phyloP scores from a whole-genome alignment of 176 grass and related monocot genomes.

The Phragmites australis region DNA sequence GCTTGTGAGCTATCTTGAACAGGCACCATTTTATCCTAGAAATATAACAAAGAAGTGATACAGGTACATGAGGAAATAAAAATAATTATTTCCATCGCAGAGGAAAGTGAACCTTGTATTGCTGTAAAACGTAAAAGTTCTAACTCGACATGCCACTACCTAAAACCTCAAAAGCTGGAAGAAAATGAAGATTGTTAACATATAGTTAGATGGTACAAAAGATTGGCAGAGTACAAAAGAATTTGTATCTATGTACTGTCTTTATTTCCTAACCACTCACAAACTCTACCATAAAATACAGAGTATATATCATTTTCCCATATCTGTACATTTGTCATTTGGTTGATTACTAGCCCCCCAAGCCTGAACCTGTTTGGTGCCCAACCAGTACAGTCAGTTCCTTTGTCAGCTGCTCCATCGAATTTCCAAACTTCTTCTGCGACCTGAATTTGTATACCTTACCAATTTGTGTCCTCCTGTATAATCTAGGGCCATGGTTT shows the following conservation, averaged over 20 bases:
- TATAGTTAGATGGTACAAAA: conserved; percentile 46
- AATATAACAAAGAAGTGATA: neutral
- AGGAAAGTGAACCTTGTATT: conserved; percentile 22
- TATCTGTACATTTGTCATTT: conserved; percentile 90
- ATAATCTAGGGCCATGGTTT: conserved; percentile 31
- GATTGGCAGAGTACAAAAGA: conserved; percentile 43
- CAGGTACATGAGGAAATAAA: neutral
- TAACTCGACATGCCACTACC: conserved; percentile 29
- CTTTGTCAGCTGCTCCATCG: conserved; percentile 27
- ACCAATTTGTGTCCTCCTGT: conserved; percentile 18
- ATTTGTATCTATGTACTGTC: conserved; percentile 69
- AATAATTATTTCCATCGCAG: too few species aligned
- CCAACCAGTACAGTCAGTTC: conserved; percentile 47
- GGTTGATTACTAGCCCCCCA: conserved; percentile 41
- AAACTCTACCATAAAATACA: conserved; percentile 54
- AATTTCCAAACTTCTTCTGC: conserved; percentile 31
- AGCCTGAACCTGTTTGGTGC: conserved; percentile 35
- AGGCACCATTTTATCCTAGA: too few species aligned
- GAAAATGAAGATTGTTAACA: conserved; percentile 44
- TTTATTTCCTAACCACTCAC: conserved; percentile 64
- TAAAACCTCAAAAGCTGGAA: conserved; percentile 31
- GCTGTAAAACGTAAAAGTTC: conserved; percentile 26
- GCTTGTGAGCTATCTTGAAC: too few species aligned
- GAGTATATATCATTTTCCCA: conserved; percentile 47
- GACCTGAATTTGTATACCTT: conserved; percentile 28